phyloP scores from a whole-genome alignment of 2,329 filamentous ascomycete species.

The Calonectria pseudoreteaudii region DNA sequence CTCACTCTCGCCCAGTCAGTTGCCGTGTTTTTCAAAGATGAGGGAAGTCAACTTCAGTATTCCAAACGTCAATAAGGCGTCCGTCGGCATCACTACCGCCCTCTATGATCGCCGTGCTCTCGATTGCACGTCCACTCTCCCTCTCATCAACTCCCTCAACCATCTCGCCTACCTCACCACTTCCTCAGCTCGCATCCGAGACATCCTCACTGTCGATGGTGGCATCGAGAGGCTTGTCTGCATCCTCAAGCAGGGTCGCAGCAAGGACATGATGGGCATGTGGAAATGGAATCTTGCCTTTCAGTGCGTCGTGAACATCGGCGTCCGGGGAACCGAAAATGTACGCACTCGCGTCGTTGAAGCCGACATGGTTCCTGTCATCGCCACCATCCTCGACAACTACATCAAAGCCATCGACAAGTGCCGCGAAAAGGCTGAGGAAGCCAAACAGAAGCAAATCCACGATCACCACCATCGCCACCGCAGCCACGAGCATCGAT shows the following conservation, averaged over 20 bases:
- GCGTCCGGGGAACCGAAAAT: conserved; percentile 92
- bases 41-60: conserved; percentile 99
- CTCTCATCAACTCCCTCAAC: conserved; percentile 98
- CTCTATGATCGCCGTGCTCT: conserved; percentile 97
- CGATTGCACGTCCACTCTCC: conserved; percentile 97
- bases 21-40: conserved; percentile 72
- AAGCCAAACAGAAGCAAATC: conserved; percentile 79
- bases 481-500: conserved; percentile 61
- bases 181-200: conserved; percentile 94
- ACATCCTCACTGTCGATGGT: conserved; percentile 98
- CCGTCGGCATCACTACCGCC: conserved; percentile 97
- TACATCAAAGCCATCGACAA: conserved; percentile 98
- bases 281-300: conserved; percentile 99
- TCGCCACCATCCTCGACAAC: conserved; percentile 97
- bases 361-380: conserved; percentile 98
- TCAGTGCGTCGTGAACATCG: conserved; percentile 99
- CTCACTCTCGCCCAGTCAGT: conserved; percentile 24
- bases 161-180: conserved; percentile 98
- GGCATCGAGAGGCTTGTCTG: conserved; percentile 96
- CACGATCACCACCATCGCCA: conserved; percentile 65
- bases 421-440: conserved; percentile 86
- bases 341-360: conserved; percentile 96
- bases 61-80: conserved; percentile 99
- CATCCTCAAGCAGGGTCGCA: conserved; percentile 97
- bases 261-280: conserved; percentile 99